phyloP scores from a whole-genome alignment of 73 alveolate species.

The Breviolum minutum region DNA sequence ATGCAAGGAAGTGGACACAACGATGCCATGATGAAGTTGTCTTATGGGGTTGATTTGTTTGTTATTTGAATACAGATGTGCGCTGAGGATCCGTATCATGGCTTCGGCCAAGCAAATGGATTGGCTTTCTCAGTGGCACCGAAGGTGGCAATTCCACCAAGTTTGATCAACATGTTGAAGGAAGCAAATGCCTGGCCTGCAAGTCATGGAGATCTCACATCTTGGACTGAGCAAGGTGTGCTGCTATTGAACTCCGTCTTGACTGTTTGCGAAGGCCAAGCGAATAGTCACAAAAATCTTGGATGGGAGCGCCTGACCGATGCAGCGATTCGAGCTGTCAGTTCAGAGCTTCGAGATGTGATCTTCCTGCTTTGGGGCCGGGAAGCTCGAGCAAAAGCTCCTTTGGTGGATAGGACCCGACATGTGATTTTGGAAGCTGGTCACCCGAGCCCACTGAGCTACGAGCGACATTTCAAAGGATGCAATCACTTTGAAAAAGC shows the following conservation, averaged over 20 bases:
- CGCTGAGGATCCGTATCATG: slow-evolving; percentile 98
- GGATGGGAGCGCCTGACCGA: slow-evolving; percentile 99
- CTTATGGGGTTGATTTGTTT: background rate
- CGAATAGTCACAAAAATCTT: slow-evolving; percentile 98
- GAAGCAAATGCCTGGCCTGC: slow-evolving; percentile 93
- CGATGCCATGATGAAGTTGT: too few relatives aligned
- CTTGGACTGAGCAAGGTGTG: slow-evolving; percentile 99
- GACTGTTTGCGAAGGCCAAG: slow-evolving; percentile 97
- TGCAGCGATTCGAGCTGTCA: slow-evolving; percentile 97
- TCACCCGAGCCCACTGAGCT: slow-evolving; percentile 26
- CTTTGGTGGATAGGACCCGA: background rate
- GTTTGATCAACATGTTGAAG: slow-evolving; percentile 97
- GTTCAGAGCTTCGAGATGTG: slow-evolving; percentile 96
- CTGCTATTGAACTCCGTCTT: slow-evolving; percentile 98
- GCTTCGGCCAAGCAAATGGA: slow-evolving; percentile 99
- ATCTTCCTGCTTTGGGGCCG: slow-evolving; percentile 97
- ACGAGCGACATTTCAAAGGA: slow-evolving; percentile 39
- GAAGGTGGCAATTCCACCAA: slow-evolving; percentile 97
- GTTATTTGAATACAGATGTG: background rate
- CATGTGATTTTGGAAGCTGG: slow-evolving; percentile 19
- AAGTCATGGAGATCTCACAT: slow-evolving; percentile 98
- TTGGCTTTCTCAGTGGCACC: slow-evolving; percentile 98
- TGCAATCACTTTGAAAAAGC: slow-evolving; percentile 2
- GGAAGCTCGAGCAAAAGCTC: background rate
- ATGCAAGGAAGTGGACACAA: too few relatives aligned